These are phyloP conservation scores for Podaxis carcinomalis DNA, from an alignment of 768 basidiomycete species.

Conservation along the genomic window DNA sequence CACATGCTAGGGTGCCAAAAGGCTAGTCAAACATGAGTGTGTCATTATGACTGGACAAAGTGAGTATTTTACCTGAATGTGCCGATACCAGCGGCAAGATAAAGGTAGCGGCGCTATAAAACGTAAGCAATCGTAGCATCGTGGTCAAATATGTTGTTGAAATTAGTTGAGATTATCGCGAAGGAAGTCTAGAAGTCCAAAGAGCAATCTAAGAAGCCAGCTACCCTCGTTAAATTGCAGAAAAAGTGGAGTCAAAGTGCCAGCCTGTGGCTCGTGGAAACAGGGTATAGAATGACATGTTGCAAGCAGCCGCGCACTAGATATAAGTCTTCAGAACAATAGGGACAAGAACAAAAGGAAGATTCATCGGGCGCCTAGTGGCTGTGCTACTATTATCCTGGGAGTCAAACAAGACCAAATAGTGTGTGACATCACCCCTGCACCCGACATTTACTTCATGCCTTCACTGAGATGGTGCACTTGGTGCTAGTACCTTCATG, in stretches of 20 bases:
- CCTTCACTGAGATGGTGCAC: no score
- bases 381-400: neutral
- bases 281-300: neutral
- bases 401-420: neutral
- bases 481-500: no score
- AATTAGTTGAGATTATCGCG: neutral
- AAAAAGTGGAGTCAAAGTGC: neutral
- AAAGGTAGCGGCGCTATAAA: neutral
- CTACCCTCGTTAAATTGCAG: neutral
- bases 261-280: neutral
- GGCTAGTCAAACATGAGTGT: conserved; percentile 25
- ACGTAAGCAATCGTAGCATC: conserved; percentile 3
- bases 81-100: conserved; percentile 6
- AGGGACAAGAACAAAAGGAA: neutral
- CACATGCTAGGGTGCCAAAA: conserved; percentile 57
- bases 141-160: neutral
- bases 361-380: neutral
- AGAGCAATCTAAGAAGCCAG: neutral
- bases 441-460: no score
- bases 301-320: neutral
- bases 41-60: neutral
- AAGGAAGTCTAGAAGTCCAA: neutral
- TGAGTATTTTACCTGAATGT: neutral
- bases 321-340: neutral
- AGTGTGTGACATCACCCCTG: neutral